phyloP scores from a whole-genome alignment of 1,284 basidiomycete species.

The Gomphus bonarii region DNA sequence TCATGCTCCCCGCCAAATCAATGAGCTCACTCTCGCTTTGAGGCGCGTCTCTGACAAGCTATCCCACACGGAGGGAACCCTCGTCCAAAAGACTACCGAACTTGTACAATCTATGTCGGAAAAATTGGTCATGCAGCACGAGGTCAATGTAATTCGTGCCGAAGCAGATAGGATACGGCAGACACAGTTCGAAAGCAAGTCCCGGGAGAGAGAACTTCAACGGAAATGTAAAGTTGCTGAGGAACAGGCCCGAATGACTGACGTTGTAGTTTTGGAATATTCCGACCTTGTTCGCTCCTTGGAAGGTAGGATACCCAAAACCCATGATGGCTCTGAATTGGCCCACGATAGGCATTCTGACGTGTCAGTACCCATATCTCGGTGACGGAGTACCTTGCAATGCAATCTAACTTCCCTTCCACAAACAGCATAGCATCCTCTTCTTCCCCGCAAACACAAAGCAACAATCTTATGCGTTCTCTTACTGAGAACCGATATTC shows the following conservation, averaged over 20 bases:
- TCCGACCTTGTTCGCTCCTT: conserved; percentile 56
- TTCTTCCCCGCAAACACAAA: not conserved
- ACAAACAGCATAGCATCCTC: not conserved
- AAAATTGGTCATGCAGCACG: conserved; percentile 29
- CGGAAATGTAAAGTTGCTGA: conserved; percentile 34
- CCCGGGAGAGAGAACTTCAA: conserved; percentile 36
- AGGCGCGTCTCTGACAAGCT: conserved; percentile 61
- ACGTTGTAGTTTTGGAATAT: conserved; percentile 56
- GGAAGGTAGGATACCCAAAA: conserved; percentile 30
- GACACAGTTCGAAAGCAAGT: conserved; percentile 39
- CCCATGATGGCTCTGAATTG: not conserved
- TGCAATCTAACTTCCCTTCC: not conserved
- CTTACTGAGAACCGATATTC: conserved; percentile 39
- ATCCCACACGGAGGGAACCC: conserved; percentile 40
- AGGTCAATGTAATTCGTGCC: conserved; percentile 33
- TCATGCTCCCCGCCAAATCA: conserved; percentile 39
- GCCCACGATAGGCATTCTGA: not conserved
- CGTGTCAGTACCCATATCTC: not conserved
- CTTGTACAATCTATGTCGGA: conserved; percentile 34
- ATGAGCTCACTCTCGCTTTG: conserved; percentile 55
- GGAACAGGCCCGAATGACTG: conserved; percentile 49
- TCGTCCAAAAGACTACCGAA: conserved; percentile 40
- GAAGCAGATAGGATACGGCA: conserved; percentile 24
- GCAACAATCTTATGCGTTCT: conserved; percentile 21
- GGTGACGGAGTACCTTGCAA: too few relatives aligned